A percentile compares a stretch with the other conserved stretches of the same genome.
Conservation (phyloP, 225 moss, liverwort and hornwort genomes). For the Climacium dendroides region DNA sequence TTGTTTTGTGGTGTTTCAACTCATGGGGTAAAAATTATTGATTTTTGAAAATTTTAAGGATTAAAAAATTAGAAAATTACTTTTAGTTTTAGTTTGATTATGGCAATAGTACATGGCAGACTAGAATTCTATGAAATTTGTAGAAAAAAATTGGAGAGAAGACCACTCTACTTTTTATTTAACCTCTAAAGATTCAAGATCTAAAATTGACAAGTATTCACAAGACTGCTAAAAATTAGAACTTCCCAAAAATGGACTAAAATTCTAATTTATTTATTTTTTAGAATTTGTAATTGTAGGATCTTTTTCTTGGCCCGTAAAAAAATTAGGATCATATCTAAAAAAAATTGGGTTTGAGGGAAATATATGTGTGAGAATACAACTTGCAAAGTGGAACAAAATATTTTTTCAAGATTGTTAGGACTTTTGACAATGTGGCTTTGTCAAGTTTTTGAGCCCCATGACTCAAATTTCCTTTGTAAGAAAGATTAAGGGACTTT, state of each 20-base stretch:
- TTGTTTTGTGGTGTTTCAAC: too few species aligned
- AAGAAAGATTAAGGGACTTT: not conserved
- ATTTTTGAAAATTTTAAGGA: too few species aligned
- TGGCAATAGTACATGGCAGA: too few species aligned
- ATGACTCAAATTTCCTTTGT: not conserved
- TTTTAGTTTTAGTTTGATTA: too few species aligned
- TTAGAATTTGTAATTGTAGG: fast-evolving
- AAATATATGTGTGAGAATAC: too few species aligned
- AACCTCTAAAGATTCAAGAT: fast-evolving
- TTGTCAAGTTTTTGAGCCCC: fast-evolving
- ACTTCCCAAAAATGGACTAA: not conserved
- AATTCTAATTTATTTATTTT: not conserved
- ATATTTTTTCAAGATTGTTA: not conserved
- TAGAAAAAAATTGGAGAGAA: too few species aligned
- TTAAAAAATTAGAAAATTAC: too few species aligned
- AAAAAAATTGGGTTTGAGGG: not conserved
- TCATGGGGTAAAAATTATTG: too few species aligned
- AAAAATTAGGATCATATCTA: not conserved
- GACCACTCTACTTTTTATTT: not conserved
- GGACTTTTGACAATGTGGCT: not conserved
- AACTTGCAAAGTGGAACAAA: not conserved
- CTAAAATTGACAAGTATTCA: too few species aligned
- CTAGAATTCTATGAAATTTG: not conserved
- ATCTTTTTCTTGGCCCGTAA: not conserved
- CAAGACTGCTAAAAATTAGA: not conserved